A percentile compares a stretch with the other conserved stretches of the same genome.
These are phyloP conservation scores for Raddia distichophylla DNA, from an alignment of 176 grass and related monocot species.

Conservation along the genomic window DNA sequence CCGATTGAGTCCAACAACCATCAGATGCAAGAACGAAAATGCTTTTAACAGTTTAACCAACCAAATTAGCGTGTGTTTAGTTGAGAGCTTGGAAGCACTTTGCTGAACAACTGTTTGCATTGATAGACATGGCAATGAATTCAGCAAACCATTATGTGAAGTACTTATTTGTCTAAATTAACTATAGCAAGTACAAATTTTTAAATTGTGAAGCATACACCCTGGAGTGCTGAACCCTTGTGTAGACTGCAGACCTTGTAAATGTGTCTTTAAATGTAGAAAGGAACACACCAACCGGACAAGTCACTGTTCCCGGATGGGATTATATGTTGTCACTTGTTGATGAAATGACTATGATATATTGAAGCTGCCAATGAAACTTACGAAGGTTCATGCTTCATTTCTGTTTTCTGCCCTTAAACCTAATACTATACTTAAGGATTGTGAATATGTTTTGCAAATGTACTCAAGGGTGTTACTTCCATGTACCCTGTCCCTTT, in stretches of 20 bases:
- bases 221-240: neutral
- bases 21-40: slow-evolving; percentile 9
- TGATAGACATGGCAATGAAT: slow-evolving; percentile 12
- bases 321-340: neutral
- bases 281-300: neutral
- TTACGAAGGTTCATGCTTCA: slow-evolving; percentile 7
- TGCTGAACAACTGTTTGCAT: neutral
- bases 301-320: neutral
- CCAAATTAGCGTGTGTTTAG: neutral
- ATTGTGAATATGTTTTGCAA: slow-evolving; percentile 25
- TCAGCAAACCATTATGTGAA: neutral
- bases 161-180: neutral
- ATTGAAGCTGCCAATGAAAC: slow-evolving; percentile 3
- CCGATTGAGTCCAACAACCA: neutral
- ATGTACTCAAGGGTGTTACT: neutral
- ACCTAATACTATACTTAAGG: neutral
- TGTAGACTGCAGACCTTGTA: neutral
- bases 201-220: neutral
- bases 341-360: neutral
- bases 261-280: slow-evolving; percentile 10
- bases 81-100: neutral
- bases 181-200: slow-evolving; percentile 1
- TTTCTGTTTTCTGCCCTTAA: slow-evolving; percentile 14
- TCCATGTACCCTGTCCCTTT: slow-evolving; percentile 6
- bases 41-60: neutral